These are phyloP conservation scores for Nymphaea colorata DNA, from an alignment of 164 flowering plant genomes.

Conservation along the genomic window DNA sequence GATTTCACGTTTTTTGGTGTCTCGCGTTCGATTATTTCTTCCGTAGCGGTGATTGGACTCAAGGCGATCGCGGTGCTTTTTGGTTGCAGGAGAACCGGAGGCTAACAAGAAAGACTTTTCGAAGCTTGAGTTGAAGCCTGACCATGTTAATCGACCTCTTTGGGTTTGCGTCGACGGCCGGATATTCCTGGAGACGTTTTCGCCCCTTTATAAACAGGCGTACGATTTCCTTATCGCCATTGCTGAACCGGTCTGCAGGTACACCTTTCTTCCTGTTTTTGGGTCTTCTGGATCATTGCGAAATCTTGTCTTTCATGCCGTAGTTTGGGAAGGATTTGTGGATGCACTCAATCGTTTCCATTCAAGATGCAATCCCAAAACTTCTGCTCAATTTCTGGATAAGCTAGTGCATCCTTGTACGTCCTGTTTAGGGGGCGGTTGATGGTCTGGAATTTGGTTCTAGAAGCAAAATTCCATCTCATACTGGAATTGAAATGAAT, in stretches of 20 bases:
- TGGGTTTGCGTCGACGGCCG: constrained; percentile 98
- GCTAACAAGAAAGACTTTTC: constrained; percentile 71
- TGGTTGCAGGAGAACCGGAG: constrained; percentile 25
- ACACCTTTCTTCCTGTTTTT: not conserved
- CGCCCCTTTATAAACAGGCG: constrained; percentile 85
- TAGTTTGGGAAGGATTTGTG: no score
- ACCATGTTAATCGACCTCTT: constrained; percentile 76
- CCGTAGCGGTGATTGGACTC: not conserved
- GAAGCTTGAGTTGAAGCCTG: constrained; percentile 76
- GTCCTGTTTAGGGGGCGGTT: no score
- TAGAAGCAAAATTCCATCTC: no score
- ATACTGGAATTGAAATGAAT: no score
- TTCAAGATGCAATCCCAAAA: not conserved
- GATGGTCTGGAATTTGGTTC: no score
- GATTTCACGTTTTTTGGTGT: no score
- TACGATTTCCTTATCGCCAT: constrained; percentile 96
- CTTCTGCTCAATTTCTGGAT: not conserved
- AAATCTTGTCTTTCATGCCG: no score
- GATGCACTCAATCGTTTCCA: no score
- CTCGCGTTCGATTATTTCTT: not conserved
- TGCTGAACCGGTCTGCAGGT: constrained; percentile 99
- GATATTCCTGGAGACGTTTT: constrained; percentile 86
- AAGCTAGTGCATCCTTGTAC: not conserved
- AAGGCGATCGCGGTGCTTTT: not conserved
- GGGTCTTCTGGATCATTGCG: not conserved